phyloP scores from a whole-genome alignment of 352 stramenopile genomes.

The Pythium dissimile region DNA sequence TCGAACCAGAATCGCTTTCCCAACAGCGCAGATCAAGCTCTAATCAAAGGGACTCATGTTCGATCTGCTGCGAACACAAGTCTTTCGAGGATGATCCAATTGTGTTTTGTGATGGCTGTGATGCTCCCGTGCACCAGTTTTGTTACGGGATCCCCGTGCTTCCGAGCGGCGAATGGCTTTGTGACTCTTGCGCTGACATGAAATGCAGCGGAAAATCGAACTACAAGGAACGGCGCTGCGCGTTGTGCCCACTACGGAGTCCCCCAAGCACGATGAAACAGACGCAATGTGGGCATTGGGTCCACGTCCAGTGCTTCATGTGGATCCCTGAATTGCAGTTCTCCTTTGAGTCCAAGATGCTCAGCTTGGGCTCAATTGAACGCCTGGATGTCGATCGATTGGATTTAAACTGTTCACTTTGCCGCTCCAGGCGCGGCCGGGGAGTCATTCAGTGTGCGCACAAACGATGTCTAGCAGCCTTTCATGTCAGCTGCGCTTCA shows the following conservation, averaged over 20 bases:
- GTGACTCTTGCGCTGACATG: slow-evolving; percentile 41
- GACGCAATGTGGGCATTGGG: slow-evolving; percentile 66
- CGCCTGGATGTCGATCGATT: slow-evolving; percentile 57
- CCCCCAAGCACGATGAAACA: slow-evolving; percentile 46
- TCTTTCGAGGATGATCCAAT: slow-evolving; percentile 88
- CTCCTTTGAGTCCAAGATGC: slow-evolving; percentile 25
- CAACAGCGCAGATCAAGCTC: not conserved
- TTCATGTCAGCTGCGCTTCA: slow-evolving; percentile 78
- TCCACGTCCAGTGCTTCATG: slow-evolving; percentile 83
- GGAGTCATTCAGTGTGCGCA: slow-evolving; percentile 81
- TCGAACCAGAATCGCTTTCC: not conserved
- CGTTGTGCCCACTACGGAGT: slow-evolving; percentile 62
- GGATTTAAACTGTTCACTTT: slow-evolving; percentile 66
- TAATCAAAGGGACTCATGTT: slow-evolving; percentile 39
- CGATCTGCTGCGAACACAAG: slow-evolving; percentile 77
- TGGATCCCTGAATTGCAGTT: slow-evolving; percentile 80
- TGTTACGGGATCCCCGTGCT: slow-evolving; percentile 81
- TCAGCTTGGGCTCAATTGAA: slow-evolving; percentile 45
- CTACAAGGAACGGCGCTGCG: slow-evolving; percentile 29
- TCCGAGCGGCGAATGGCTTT: slow-evolving; percentile 82
- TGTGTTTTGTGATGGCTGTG: slow-evolving; percentile 88
- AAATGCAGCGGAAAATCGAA: not conserved
- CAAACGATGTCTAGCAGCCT: slow-evolving; percentile 64
- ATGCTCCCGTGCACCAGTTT: slow-evolving; percentile 85
- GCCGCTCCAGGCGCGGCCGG: slow-evolving; percentile 46